A percentile compares a stretch with the other conserved stretches of the same genome.
Conservation (phyloP, 2,329 filamentous ascomycete species). For the Aplosporella prunicola region DNA sequence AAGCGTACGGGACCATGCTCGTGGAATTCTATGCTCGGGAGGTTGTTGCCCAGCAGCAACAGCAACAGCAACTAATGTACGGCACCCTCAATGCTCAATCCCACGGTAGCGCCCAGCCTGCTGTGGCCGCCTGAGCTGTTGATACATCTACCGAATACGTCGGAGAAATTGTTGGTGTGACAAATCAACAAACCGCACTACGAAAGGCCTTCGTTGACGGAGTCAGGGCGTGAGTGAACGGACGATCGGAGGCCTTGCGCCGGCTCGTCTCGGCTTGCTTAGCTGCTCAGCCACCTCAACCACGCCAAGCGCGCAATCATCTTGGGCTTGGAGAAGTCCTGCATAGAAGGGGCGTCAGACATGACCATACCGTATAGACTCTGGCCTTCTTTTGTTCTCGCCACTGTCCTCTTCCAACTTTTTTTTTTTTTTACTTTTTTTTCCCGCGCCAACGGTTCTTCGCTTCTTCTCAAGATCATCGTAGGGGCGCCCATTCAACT, state of each 20-base stretch:
- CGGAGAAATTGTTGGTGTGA: too few relatives aligned
- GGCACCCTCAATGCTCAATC: neutral
- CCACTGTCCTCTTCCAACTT: constrained; percentile 1
- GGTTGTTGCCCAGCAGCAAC: constrained; percentile 57
- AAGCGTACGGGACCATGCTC: constrained; percentile 95
- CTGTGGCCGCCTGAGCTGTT: neutral
- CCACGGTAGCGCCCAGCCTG: neutral
- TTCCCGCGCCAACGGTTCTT: neutral
- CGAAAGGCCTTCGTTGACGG: too few relatives aligned
- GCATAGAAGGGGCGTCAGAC: too few relatives aligned
- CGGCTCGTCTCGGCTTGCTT: too few relatives aligned
- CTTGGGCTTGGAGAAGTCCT: constrained; percentile 6
- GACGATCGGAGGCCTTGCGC: too few relatives aligned
- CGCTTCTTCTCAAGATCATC: constrained; percentile 2
- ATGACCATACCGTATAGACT: constrained; percentile 1
- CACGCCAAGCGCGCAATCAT: too few relatives aligned
- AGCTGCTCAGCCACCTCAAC: too few relatives aligned
- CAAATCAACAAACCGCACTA: too few relatives aligned
- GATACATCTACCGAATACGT: too few relatives aligned
- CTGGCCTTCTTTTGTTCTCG: neutral
- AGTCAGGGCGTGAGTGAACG: too few relatives aligned
- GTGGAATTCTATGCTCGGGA: constrained; percentile 96
- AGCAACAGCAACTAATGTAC: constrained; percentile 7
- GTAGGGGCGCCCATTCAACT: constrained; percentile 4
- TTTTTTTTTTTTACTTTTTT: constrained; percentile 2